Conservation (phyloP, 768 basidiomycete genomes). For the Leccinum uliginosum region DNA sequence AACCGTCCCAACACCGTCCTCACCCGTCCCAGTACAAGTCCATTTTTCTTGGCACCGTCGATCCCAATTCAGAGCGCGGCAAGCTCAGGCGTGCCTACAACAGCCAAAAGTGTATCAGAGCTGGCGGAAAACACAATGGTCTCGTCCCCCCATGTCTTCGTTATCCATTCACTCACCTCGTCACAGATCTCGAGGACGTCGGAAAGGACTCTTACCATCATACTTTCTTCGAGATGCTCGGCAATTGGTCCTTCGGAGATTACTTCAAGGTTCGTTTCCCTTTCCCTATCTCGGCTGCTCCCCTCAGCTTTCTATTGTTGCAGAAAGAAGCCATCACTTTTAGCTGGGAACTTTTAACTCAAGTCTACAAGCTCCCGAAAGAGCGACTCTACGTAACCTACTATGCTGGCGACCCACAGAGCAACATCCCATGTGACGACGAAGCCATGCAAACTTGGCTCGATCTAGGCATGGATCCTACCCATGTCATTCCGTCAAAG, state of each 20-base stretch:
- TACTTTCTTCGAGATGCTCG: conserved; percentile 99
- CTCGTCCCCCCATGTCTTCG: conserved; percentile 7
- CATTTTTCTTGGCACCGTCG: conserved; percentile 96
- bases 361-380: conserved; percentile 81
- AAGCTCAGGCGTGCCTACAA: conserved; percentile 94
- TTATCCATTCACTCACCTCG: conserved; percentile 2
- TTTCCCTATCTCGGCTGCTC: not conserved
- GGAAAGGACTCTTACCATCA: conserved; percentile 98
- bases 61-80: conserved; percentile 87
- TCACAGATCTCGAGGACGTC: conserved; percentile 92
- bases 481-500: conserved; percentile 90
- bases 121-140: conserved; percentile 99
- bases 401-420: conserved; percentile 90
- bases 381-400: conserved; percentile 97
- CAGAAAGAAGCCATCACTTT: conserved; percentile 91
- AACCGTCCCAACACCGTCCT: not conserved
- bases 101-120: conserved; percentile 96
- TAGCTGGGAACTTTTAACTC: conserved; percentile 93
- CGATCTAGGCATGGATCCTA: conserved; percentile 81
- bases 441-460: conserved; percentile 89
- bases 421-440: conserved; percentile 79
- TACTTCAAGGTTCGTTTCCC: conserved; percentile 83
- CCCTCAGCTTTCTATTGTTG: conserved; percentile 4
- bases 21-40: conserved; percentile 72
- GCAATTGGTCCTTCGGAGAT: conserved; percentile 99